Evolutionary conservation across 257 asterid genomes (phyloP).

Genomic region (Penstemon davidsonii): DNA sequence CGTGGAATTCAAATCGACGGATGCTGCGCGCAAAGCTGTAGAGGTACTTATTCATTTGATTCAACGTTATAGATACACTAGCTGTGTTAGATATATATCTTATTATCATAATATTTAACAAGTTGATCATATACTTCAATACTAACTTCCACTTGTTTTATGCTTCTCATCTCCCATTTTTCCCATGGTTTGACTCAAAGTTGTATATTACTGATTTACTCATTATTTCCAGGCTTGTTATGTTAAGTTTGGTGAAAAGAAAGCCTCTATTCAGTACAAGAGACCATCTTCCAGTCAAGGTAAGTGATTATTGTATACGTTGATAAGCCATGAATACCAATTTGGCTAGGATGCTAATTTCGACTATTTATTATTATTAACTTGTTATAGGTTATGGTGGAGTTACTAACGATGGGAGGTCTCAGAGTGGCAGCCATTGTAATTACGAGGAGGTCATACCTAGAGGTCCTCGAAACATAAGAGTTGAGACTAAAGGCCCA

Average conservation of each 20-base stretch:
- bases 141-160: not conserved
- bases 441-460: not conserved
- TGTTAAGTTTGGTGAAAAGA: conserved; percentile 42
- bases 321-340: no score
- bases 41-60: no score
- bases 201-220: not conserved
- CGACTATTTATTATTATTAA: not conserved
- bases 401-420: no score
- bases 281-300: conserved; percentile 34
- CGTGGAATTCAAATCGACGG: no score
- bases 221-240: conserved; percentile 44
- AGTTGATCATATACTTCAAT: no score
- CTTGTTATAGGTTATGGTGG: not conserved
- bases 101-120: not conserved
- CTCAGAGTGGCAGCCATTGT: no score
- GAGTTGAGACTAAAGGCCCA: no score
- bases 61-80: not conserved
- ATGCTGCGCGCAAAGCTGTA: no score
- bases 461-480: not conserved
- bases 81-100: not conserved
- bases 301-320: not conserved
- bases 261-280: conserved; percentile 47
- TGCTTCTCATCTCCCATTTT: not conserved
- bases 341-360: not conserved
- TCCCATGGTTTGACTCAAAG: not conserved